Percentiles rank a stretch among this genome's conserved stretches.
These are phyloP conservation scores for Geotrichum reessii DNA, from an alignment of 1,139 yeast species.

Conservation along the genomic window DNA sequence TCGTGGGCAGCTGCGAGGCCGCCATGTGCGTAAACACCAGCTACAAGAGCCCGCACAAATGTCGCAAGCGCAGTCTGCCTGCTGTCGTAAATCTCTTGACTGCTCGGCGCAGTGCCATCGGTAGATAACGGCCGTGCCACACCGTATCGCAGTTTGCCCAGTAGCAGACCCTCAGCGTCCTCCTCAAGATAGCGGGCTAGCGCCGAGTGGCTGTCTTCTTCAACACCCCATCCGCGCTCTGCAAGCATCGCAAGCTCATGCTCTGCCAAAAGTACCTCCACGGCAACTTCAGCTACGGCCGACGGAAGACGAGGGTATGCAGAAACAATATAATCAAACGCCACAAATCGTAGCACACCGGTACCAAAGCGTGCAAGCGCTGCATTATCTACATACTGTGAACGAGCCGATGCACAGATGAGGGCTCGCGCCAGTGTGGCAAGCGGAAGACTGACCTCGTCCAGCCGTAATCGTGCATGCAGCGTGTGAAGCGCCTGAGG, in stretches of 20 bases:
- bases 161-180: constrained; percentile 32
- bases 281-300: constrained; percentile 65
- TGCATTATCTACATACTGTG: constrained; percentile 59
- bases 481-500: constrained; percentile 50
- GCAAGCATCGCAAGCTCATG: constrained; percentile 62
- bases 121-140: constrained; percentile 36
- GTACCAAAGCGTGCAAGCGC: constrained; percentile 79
- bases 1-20: constrained; percentile 57
- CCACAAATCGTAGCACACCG: constrained; percentile 67
- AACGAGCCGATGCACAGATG: constrained; percentile 45
- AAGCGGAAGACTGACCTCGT: constrained; percentile 43
- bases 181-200: constrained; percentile 64
- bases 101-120: constrained; percentile 21
- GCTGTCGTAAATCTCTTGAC: constrained; percentile 29
- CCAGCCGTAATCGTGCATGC: constrained; percentile 59
- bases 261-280: constrained; percentile 65
- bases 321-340: constrained; percentile 63
- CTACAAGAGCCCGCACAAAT: constrained; percentile 48
- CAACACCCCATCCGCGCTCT: constrained; percentile 71
- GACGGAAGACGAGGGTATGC: constrained; percentile 88
- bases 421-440: constrained; percentile 78
- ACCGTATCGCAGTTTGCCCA: constrained; percentile 39
- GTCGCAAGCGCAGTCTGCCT: constrained; percentile 42
- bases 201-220: constrained; percentile 58
- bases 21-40: constrained; percentile 39